These are phyloP conservation scores for Gonapodya sp. DNA, from an alignment of 192 early-diverging fungal species.

Conservation along the genomic window DNA sequence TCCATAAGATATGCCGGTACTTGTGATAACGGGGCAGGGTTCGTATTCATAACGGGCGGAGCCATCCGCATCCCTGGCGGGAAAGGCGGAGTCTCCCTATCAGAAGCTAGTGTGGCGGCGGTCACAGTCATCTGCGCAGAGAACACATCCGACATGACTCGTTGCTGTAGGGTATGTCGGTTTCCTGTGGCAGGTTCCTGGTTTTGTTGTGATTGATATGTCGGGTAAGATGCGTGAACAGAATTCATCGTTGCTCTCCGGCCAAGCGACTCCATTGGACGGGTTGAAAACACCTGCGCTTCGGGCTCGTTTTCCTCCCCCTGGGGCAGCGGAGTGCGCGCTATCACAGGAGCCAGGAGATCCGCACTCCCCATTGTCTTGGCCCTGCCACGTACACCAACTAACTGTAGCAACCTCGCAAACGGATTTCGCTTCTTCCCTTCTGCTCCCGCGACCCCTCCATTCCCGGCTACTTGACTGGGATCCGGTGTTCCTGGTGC, in stretches of 20 bases:
- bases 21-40: background rate
- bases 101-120: background rate
- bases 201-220: no score
- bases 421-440: background rate
- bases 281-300: no score
- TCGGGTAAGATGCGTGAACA: no score
- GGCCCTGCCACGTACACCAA: background rate
- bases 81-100: background rate
- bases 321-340: no score
- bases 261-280: no score
- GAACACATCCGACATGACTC: background rate
- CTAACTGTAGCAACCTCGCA: background rate
- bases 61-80: background rate
- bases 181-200: background rate
- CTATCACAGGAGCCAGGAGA: background rate
- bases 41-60: background rate
- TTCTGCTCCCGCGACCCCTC: background rate
- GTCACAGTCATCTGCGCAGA: background rate
- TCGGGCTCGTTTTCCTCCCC: no score
- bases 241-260: no score
- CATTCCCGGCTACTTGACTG: background rate
- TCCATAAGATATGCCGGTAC: background rate
- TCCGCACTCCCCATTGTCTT: slow-evolving; percentile 1
- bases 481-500: no score
- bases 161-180: background rate